Evolutionary conservation across 345 rosid genomes (phyloP), one percentile per base, ranked within the genome.

Genomic region (Populus nigra): DNA sequence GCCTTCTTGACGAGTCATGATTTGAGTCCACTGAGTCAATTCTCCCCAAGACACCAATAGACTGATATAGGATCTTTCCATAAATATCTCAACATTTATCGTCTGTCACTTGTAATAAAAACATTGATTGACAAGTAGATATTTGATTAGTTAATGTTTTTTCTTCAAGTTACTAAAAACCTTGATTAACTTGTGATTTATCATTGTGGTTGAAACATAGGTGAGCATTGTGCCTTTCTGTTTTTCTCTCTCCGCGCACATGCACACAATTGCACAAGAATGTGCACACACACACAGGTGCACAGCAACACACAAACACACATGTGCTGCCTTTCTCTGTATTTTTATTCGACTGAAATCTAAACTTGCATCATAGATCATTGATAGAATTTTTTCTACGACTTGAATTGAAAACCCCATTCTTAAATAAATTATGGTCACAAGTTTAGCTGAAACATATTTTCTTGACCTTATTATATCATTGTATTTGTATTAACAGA

Each of bases 401-500:
- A 76, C 27, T 43, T 43, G 53, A 43, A 43, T 11, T 65, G 23
- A 16, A 22, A 49, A 27, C 16, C 29, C 16, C 45, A 0, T 17
- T 27, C 36, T 15, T 15, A 16, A 33, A 31, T 66, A n/a, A 43
- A 38, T 73, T 47, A 17, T 49, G 38, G 13, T 25, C 68, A 6
- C 13, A 1, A 9, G 29, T 75, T 71, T 25, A 61, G 41, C 38
- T 39, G 27, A 23, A 27, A 45, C 45, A 41, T 31, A 73, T 50
- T 57, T 13, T 31, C 23, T 57, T 73, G 67, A 43, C 36, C 57
- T 22, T 38, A 17, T 29, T 68, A 23, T 45, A 39, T 36, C 25
- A 17, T 79, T 75, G 23, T 55, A 43, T 83, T 72, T 50, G n/a
- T 20, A 41, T 81, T 18, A 41, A 83, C 84, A 95, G 99, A 85